These are phyloP conservation scores for Aspergillus sp. DNA, from an alignment of 2,329 filamentous ascomycete genomes.

Conservation along the genomic window DNA sequence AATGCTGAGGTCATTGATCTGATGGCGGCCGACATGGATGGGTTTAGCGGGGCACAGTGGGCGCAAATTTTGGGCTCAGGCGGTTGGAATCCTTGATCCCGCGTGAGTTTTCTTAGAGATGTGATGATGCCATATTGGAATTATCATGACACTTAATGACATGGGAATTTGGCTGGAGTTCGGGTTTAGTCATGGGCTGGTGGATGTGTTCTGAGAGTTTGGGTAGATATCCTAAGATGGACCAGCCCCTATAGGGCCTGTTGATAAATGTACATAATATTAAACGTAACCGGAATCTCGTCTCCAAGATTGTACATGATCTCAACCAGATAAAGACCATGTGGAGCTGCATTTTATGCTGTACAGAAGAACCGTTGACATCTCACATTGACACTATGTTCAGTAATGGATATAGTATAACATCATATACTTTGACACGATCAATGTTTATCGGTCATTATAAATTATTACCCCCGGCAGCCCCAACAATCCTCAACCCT, in stretches of 20 bases:
- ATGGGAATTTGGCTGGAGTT: slow-evolving; percentile 7
- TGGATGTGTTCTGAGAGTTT: background rate
- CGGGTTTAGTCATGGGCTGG: background rate
- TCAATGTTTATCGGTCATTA: slow-evolving; percentile 17
- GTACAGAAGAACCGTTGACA: background rate
- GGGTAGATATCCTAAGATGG: background rate
- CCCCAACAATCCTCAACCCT: slow-evolving; percentile 54
- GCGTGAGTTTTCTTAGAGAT: background rate
- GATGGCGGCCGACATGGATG: slow-evolving; percentile 28
- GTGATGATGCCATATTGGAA: background rate
- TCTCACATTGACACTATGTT: background rate
- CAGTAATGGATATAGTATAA: background rate
- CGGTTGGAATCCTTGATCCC: slow-evolving; percentile 24
- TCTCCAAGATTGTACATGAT: slow-evolving; percentile 5
- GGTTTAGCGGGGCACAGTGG: slow-evolving; percentile 42
- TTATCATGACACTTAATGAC: slow-evolving; percentile 3
- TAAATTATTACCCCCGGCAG: slow-evolving; percentile 47
- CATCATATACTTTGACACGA: background rate
- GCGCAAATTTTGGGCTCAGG: slow-evolving; percentile 33
- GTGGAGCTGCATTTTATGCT: background rate
- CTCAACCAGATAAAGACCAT: background rate
- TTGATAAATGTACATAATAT: background rate
- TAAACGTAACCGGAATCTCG: slow-evolving; percentile 5
- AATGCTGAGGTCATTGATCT: slow-evolving; percentile 25
- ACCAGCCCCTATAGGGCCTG: background rate